phyloP scores from a whole-genome alignment of 345 rosid genomes.

The Gossypium raimondii region DNA sequence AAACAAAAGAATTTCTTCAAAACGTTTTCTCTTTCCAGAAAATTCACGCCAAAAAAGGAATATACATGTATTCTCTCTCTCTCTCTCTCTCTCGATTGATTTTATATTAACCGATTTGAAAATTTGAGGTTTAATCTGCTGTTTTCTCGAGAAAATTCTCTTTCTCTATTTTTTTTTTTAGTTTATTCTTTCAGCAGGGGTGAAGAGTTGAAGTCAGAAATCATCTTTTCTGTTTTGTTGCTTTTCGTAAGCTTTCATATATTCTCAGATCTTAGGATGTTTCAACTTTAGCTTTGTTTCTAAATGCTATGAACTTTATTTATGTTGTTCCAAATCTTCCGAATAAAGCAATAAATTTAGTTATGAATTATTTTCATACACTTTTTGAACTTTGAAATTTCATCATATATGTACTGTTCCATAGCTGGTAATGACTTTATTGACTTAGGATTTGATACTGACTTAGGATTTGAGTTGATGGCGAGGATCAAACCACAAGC shows the following conservation, averaged over 20 bases:
- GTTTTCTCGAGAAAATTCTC: neutral
- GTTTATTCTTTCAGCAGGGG: neutral
- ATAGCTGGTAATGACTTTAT: neutral
- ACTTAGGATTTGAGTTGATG: conserved; percentile 33
- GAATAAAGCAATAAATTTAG: neutral
- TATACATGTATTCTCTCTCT: neutral
- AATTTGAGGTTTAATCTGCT: neutral
- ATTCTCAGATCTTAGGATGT: neutral
- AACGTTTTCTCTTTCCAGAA: neutral
- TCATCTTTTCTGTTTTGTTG: neutral
- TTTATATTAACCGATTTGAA: neutral
- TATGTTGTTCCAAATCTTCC: neutral
- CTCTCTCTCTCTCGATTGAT: neutral
- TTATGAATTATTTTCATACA: neutral
- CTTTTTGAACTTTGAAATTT: neutral
- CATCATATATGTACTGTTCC: neutral
- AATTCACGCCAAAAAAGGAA: conserved; percentile 3
- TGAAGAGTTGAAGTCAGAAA: neutral
- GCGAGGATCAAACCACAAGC: conserved; percentile 84
- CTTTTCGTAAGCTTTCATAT: neutral
- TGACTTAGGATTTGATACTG: neutral
- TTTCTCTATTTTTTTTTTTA: neutral
- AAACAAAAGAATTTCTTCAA: neutral
- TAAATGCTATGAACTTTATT: neutral
- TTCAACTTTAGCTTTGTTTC: neutral